These are phyloP conservation scores for Plasmodium berghei DNA, from an alignment of 169 alveolate genomes.

Conservation along the genomic window DNA sequence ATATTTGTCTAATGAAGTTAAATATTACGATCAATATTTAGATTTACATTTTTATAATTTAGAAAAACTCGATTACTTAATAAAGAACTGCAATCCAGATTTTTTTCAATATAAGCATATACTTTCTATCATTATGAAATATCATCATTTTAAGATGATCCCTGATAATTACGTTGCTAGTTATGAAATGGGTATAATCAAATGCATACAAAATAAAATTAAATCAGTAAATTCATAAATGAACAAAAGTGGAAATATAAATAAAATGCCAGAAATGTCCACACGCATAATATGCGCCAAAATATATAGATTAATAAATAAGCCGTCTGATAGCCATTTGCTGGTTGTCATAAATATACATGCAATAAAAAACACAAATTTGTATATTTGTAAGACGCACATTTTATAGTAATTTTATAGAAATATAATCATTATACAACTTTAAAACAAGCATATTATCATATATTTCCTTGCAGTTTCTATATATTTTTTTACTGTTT, in stretches of 20 bases:
- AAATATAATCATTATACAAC: no score
- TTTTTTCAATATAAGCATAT: conserved; percentile 67
- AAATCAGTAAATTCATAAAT: conserved; percentile 12
- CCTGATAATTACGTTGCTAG: conserved; percentile 37
- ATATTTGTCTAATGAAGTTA: conserved; percentile 43
- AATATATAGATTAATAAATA: no score
- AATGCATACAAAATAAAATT: conserved; percentile 21
- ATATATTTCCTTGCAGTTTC: no score
- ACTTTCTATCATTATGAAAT: conserved; percentile 59
- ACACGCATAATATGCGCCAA: no score
- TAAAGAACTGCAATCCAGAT: conserved; percentile 33
- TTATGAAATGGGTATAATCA: conserved; percentile 31
- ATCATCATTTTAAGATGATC: conserved; percentile 30
- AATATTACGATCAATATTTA: conserved; percentile 58
- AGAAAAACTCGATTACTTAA: conserved; percentile 32
- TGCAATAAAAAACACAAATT: no score
- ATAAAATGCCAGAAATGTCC: no score
- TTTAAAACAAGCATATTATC: no score
- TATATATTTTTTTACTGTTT: no score
- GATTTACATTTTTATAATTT: conserved; percentile 66
- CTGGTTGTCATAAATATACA: no score
- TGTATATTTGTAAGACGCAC: no score
- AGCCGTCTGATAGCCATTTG: no score
- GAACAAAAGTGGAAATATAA: background rate
- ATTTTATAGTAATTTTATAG: no score